These are phyloP conservation scores for Cytospora mali DNA, from an alignment of 2,329 filamentous ascomycete species.

Conservation along the genomic window DNA sequence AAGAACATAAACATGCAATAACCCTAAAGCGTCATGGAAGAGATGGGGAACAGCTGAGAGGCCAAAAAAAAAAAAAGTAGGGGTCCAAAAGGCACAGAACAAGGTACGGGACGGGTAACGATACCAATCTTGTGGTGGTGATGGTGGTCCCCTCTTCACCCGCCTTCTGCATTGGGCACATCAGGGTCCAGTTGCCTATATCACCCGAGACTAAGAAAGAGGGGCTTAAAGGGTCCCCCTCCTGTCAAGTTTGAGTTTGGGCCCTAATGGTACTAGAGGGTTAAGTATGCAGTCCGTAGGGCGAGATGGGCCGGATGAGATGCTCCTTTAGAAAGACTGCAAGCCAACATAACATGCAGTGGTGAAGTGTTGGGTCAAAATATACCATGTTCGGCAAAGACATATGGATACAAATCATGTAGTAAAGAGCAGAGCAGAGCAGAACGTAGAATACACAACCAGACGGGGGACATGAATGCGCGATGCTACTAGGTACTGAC, in stretches of 20 bases:
- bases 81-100: conserved; percentile 17
- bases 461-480: not conserved
- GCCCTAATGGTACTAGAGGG: not conserved
- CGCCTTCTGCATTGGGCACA: conserved; percentile 10
- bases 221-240: not conserved
- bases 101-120: not conserved
- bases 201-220: not conserved
- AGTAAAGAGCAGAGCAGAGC: not conserved
- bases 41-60: not conserved
- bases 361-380: too few relatives aligned
- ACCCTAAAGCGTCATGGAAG: not conserved
- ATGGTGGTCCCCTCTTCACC: conserved; percentile 6
- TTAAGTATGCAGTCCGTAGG: too few relatives aligned
- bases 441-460: not conserved
- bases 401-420: too few relatives aligned
- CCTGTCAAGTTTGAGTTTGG: not conserved
- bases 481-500: not conserved
- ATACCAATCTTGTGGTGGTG: conserved; percentile 7
- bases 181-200: not conserved
- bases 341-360: too few relatives aligned
- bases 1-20: not conserved
- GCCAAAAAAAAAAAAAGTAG: conserved; percentile 7
- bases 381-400: too few relatives aligned
- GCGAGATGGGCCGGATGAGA: too few relatives aligned
- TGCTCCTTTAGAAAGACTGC: too few relatives aligned